Base-by-base conservation (phyloP, 139 green algal species). In the Coelastrella sp. region DNA sequence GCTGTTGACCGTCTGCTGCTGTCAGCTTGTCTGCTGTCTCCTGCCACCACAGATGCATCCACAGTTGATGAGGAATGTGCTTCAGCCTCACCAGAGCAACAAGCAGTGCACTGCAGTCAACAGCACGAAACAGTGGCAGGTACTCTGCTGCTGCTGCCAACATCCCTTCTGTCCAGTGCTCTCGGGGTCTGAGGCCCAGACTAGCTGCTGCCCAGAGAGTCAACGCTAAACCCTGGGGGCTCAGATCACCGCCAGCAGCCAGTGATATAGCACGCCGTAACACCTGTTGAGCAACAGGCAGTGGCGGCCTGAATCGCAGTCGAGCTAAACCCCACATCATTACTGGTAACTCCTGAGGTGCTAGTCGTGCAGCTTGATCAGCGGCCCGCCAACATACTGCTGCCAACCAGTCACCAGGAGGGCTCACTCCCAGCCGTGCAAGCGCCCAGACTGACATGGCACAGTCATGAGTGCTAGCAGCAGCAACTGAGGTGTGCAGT, bases 141-240 rank as follows among this genome's bases (percentile, higher is more conserved):
- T 80, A 48, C 5, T 23, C 80, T 15, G 4, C 32, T n/a, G 80
- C 80, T 45, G 48, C 32, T 23, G 53, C 80, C 50, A 79, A 50
- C 34, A 86, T 9, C 19, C 8, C 50, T 6, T 86, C 80, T 7
- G 71, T 38, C 80, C 80, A 86, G 23, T 19, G 30, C 2, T 17
- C 34, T 15, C 8, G 19, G 5, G 50, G 80, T 8, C 7, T 6
- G 48, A 79, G 5, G 25, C 80, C 30, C 67, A 86, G 50, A 1
- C 6, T 25, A 3, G 34, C 80, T 50, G 48, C 9, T 3, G 80
- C 25, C 63, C 45, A 72, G 48, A 74, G 40, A 32, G 38, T 45
- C 34, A 86, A 48, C 15, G 80, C 66, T 27, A 72, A 50, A 21
- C 80, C 80, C 80, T 86, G 80, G 13, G 79, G 80, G 66, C 63